Conservation (phyloP, 78 protist genomes). For the Dictyostelium brefeldianum region DNA sequence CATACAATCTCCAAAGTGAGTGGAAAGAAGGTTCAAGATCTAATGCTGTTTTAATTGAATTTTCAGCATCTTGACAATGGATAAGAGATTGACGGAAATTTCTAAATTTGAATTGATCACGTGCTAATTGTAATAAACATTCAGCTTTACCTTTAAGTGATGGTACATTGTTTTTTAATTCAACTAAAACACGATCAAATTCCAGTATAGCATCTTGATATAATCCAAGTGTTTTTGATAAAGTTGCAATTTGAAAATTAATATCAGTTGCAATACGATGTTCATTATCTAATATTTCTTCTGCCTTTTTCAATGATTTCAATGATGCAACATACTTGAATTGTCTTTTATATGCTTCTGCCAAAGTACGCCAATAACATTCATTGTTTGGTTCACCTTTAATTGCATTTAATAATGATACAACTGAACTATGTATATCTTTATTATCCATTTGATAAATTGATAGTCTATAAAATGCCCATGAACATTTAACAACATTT, state of each 20-base stretch:
- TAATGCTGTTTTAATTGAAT: slow-evolving; percentile 5
- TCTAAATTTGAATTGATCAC: not conserved
- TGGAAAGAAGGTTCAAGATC: not conserved
- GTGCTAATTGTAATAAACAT: slow-evolving; percentile 31
- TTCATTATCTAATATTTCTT: slow-evolving; percentile 14
- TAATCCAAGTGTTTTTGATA: slow-evolving; percentile 42
- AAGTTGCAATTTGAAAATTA: slow-evolving; percentile 67
- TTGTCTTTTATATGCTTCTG: slow-evolving; percentile 76
- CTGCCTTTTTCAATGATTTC: slow-evolving; percentile 62
- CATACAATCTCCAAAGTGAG: slow-evolving; percentile 37
- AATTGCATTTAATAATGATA: slow-evolving; percentile 31
- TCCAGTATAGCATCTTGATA: slow-evolving; percentile 51
- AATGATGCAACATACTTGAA: slow-evolving; percentile 72
- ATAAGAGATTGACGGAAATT: not conserved
- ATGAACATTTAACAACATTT: slow-evolving; percentile 39
- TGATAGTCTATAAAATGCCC: slow-evolving; percentile 82
- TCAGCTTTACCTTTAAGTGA: slow-evolving; percentile 76
- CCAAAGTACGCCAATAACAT: slow-evolving; percentile 67
- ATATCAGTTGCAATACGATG: slow-evolving; percentile 14
- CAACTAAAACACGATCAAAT: slow-evolving; percentile 30
- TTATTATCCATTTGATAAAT: slow-evolving; percentile 76
- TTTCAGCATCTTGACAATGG: not conserved
- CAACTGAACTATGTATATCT: slow-evolving; percentile 7
- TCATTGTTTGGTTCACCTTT: slow-evolving; percentile 49
- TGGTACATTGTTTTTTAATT: slow-evolving; percentile 36